Base-by-base conservation (phyloP, 176 grass and related monocot species). In the Guadua angustifolia region DNA sequence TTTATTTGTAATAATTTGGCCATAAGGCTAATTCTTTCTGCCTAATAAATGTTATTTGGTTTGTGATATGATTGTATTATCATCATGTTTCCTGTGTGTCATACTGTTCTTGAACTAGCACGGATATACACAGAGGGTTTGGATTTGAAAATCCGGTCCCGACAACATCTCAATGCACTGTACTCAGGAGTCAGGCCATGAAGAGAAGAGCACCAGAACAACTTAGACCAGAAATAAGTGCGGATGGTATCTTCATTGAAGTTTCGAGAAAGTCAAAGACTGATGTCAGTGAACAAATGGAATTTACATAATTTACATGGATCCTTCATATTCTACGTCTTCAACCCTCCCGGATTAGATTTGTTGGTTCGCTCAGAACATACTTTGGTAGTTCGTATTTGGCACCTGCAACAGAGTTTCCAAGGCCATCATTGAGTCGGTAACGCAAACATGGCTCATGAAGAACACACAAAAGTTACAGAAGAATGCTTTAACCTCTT, bases 371-470 rank as follows among this genome's bases (percentile, higher is more conserved):
- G 9, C 91, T 98, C 74, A 95, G 75, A 85, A 95, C 87, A 80
- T 95, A 93, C 75, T 93, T 98, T 16, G 95, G 95, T 57, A 98
- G 75, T 79, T 98, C 93, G 73, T 98, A 98, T 77, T 95, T 98
- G 63, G 88, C 92, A 85, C 95, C 95, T 95, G 86, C 73, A 88
- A 63, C 55, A 87, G 12, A 72, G 63, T 38, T 72, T 82, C 43
- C 51, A 83, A 65, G 45, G 57, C 5, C 26, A 75, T 82, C 14
- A 59, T 26, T 26, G 59, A 63, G 78, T 63, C 59, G 44, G 14
- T 65, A 19, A 24, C 39, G 25, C 38, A 69, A 79, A 57, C 77
- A 88, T 63, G 42, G 36, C 5, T 72, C 32, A 18, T 50, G 32
- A 17, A 29, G 89, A 83, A 21, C 26, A 74, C 6, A 12, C 16